These are phyloP conservation scores for Austroboletus niveus DNA, from an alignment of 1,284 basidiomycete genomes.

Conservation along the genomic window DNA sequence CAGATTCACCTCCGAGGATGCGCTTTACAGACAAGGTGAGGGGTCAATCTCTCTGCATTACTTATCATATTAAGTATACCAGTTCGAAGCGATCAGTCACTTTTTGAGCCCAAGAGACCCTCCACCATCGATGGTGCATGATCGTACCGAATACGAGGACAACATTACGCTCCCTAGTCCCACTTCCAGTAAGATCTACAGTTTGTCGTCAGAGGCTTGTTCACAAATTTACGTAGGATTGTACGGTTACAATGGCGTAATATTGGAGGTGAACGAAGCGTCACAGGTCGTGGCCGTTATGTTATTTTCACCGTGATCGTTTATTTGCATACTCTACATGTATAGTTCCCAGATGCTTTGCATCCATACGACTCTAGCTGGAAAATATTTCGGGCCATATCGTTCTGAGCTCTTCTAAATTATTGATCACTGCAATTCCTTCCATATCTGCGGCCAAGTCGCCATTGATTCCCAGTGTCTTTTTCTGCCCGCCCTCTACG, in stretches of 20 bases:
- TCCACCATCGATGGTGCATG: constrained; percentile 81
- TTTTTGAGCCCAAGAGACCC: constrained; percentile 68
- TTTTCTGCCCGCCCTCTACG: constrained; percentile 59
- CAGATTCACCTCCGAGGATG: constrained; percentile 67
- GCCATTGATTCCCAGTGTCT: constrained; percentile 47
- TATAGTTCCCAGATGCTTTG: background rate
- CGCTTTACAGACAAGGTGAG: constrained; percentile 65
- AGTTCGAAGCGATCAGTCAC: constrained; percentile 76
- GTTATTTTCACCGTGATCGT: constrained; percentile 49
- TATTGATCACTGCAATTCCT: constrained; percentile 45
- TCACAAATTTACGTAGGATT: constrained; percentile 45
- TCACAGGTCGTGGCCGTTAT: constrained; percentile 75
- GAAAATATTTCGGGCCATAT: constrained; percentile 73
- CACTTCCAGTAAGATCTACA: constrained; percentile 58
- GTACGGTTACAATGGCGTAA: constrained; percentile 79
- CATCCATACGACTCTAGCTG: constrained; percentile 2
- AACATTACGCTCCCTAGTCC: constrained; percentile 66
- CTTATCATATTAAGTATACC: background rate
- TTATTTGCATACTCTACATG: background rate
- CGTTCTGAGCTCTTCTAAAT: constrained; percentile 60
- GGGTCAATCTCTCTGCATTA: background rate
- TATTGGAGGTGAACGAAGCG: constrained; percentile 76
- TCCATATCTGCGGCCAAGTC: constrained; percentile 37
- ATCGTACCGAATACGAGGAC: constrained; percentile 80
- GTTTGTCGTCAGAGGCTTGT: constrained; percentile 15